A percentile compares a stretch with the other conserved stretches of the same genome.
Conservation (phyloP, 805 yeast species). For the Komagataella mondaviorum region DNA sequence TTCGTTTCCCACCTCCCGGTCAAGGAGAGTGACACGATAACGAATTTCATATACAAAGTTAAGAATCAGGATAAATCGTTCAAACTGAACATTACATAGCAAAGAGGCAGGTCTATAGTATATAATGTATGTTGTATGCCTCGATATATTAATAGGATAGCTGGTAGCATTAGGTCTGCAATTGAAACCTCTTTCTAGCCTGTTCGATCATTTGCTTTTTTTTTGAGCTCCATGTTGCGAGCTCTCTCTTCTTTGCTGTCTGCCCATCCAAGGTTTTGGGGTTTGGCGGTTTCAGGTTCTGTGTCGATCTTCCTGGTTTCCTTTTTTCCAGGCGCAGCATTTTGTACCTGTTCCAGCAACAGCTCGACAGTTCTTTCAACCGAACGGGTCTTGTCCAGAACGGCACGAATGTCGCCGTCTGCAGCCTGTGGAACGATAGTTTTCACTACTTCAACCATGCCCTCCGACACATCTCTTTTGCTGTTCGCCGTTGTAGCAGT, state of each 20-base stretch:
- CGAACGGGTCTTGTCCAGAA: constrained; percentile 64
- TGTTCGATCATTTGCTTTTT: constrained; percentile 43
- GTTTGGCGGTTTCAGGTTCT: constrained; percentile 16
- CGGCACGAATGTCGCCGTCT: constrained; percentile 57
- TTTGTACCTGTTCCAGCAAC: constrained; percentile 43
- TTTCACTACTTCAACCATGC: constrained; percentile 79
- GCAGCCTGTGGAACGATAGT: constrained; percentile 68
- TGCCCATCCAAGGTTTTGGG: constrained; percentile 23
- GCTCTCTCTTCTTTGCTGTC: constrained; percentile 27
- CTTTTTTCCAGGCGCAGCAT: constrained; percentile 42
- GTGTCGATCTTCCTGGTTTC: constrained; percentile 9
- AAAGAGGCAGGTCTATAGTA: background rate
- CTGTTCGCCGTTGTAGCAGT: constrained; percentile 3
- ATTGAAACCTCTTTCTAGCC: constrained; percentile 41
- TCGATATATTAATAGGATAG: background rate
- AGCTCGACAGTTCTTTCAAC: constrained; percentile 72
- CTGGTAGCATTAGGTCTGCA: background rate
- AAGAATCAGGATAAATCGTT: constrained; percentile 39
- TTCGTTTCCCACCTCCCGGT: constrained; percentile 33
- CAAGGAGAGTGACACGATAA: constrained; percentile 76
- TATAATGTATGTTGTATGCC: background rate
- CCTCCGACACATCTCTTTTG: constrained; percentile 37
- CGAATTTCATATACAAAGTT: constrained; percentile 80
- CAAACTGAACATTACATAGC: constrained; percentile 19
- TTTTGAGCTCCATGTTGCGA: constrained; percentile 29